Conservation (phyloP, 352 stramenopile species). For the Elongisporangium prolatum region DNA sequence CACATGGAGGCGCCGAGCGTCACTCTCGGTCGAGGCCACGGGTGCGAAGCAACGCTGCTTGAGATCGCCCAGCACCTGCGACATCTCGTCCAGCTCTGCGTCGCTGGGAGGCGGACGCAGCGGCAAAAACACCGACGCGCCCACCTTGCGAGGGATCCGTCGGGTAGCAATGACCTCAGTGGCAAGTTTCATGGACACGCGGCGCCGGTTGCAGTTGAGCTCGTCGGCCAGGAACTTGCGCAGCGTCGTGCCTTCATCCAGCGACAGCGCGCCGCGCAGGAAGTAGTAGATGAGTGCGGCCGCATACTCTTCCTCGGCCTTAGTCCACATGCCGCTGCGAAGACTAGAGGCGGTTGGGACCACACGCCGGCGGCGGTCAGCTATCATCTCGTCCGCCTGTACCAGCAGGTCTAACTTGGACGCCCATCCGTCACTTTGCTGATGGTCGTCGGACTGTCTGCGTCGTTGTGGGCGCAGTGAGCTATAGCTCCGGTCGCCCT, state of each 20-base stretch:
- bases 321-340: constrained; percentile 58
- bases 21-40: neutral
- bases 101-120: constrained; percentile 26
- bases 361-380: constrained; percentile 8
- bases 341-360: constrained; percentile 5
- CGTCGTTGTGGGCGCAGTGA: neutral
- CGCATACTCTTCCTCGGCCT: constrained; percentile 60
- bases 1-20: neutral
- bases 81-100: constrained; percentile 26
- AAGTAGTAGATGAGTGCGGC: constrained; percentile 64
- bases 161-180: constrained; percentile 54
- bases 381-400: constrained; percentile 68
- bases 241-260: constrained; percentile 46
- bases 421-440: constrained; percentile 1
- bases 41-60: constrained; percentile 30
- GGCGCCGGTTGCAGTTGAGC: constrained; percentile 54
- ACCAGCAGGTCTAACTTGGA: constrained; percentile 62
- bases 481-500: neutral
- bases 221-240: constrained; percentile 67
- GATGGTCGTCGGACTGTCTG: neutral
- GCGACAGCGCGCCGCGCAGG: constrained; percentile 38
- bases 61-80: constrained; percentile 26
- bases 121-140: constrained; percentile 55
- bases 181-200: constrained; percentile 69
- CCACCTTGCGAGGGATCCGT: constrained; percentile 63